These are phyloP conservation scores for Arabidopsis suecica DNA, from an alignment of 345 rosid genomes.

Conservation along the genomic window DNA sequence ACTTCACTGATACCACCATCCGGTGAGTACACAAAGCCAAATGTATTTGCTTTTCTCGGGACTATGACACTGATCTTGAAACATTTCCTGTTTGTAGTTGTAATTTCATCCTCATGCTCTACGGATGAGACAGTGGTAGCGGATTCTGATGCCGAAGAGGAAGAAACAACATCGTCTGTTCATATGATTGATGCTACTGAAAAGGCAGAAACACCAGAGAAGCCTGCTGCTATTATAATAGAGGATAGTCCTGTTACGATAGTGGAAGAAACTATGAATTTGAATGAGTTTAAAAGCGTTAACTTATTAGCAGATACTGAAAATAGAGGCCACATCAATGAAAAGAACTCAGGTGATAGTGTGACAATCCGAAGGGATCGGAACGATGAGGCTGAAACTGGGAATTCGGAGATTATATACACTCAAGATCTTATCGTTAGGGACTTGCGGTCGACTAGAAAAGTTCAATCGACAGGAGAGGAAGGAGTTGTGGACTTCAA, in stretches of 20 bases:
- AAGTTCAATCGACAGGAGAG: conserved; percentile 39
- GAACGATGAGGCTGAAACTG: conserved; percentile 56
- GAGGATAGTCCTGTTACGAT: conserved; percentile 40
- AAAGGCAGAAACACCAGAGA: conserved; percentile 44
- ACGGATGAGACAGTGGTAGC: conserved; percentile 96
- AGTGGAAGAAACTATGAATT: conserved; percentile 47
- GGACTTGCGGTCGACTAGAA: conserved; percentile 43
- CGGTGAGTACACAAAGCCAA: conserved; percentile 51
- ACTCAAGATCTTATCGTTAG: conserved; percentile 70
- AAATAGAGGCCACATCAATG: conserved; percentile 29
- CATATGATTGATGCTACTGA: conserved; percentile 41
- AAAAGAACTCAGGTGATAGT: conserved; percentile 36
- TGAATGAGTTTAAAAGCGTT: conserved; percentile 57
- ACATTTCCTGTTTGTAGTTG: conserved; percentile 53
- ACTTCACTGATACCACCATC: conserved; percentile 60
- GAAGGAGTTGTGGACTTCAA: conserved; percentile 67
- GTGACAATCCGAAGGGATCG: conserved; percentile 48
- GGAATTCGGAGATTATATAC: conserved; percentile 72
- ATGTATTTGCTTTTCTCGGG: conserved; percentile 12
- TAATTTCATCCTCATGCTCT: conserved; percentile 90
- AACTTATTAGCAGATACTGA: conserved; percentile 42
- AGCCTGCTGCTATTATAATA: conserved; percentile 37
- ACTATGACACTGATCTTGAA: conserved; percentile 29
- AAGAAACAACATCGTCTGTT: conserved; percentile 55
- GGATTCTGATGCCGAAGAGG: conserved; percentile 76